Conservation (phyloP, 257 asterid genomes). For the Nicotiana knightiana region DNA sequence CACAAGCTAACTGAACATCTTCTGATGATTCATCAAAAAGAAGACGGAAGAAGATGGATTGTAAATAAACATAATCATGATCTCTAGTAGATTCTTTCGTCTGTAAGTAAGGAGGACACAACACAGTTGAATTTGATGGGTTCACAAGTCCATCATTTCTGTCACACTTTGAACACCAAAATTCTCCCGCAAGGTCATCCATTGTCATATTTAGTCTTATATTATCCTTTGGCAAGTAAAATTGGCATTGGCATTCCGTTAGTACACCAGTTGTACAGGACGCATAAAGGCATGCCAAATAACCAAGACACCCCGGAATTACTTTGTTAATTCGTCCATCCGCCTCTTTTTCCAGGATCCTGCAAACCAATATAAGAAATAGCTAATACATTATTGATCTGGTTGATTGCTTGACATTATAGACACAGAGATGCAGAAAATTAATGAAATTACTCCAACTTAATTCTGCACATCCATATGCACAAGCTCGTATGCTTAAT, state of each 20-base stretch:
- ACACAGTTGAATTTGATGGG: conserved; percentile 31
- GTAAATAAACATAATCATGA: conserved; percentile 50
- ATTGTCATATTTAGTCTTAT: conserved; percentile 31
- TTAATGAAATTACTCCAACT: not conserved
- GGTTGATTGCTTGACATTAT: not conserved
- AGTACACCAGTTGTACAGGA: conserved; percentile 33
- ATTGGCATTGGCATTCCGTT: conserved; percentile 42
- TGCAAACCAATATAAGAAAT: conserved; percentile 24
- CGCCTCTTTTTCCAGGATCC: conserved; percentile 57
- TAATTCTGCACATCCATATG: not conserved
- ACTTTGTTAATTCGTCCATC: conserved; percentile 58
- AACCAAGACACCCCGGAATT: conserved; percentile 65
- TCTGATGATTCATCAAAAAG: conserved; percentile 68
- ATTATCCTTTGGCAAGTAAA: conserved; percentile 43
- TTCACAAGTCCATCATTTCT: conserved; percentile 19
- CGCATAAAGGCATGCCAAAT: conserved; percentile 77
- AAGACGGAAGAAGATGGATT: conserved; percentile 67
- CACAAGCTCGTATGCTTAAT: not conserved
- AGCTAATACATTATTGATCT: conserved; percentile 1
- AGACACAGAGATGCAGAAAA: not conserved
- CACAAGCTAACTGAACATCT: conserved; percentile 86
- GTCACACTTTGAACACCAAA: conserved; percentile 90
- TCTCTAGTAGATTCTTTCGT: conserved; percentile 22
- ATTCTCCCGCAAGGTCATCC: conserved; percentile 50
- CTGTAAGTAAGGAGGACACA: conserved; percentile 26